Conservation (phyloP, 768 basidiomycete species). For the Suillus fuscotomentosus region DNA sequence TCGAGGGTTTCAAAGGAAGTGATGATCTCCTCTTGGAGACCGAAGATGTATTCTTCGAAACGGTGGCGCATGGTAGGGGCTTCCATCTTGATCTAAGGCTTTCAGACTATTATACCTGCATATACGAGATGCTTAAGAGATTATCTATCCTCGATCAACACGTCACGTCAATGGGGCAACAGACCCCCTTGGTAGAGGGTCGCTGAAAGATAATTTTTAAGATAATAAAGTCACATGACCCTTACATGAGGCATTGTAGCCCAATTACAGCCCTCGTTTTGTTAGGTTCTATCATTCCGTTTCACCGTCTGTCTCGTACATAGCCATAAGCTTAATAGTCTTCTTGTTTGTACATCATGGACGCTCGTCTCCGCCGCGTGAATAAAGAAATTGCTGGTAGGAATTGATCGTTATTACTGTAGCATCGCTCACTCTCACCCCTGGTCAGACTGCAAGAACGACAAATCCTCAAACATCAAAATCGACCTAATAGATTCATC, state of each 20-base stretch:
- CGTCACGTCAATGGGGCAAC: neutral
- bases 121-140: neutral
- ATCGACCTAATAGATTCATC: conserved; percentile 88
- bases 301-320: neutral
- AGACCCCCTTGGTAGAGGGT: neutral
- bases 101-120: neutral
- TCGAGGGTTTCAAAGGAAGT: conserved; percentile 76
- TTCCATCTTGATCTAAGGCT: conserved; percentile 11
- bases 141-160: neutral
- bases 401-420: conserved; percentile 12
- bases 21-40: conserved; percentile 81
- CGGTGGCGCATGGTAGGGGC: conserved; percentile 62
- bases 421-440: conserved; percentile 1
- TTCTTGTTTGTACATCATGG: conserved; percentile 46
- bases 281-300: neutral
- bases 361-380: conserved; percentile 85
- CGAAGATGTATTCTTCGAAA: conserved; percentile 72
- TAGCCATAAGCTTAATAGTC: neutral
- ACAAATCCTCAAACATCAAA: conserved; percentile 83
- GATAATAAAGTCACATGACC: conserved; percentile 25
- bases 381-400: conserved; percentile 91
- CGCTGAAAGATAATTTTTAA: neutral
- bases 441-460: conserved; percentile 85
- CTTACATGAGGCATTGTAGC: neutral
- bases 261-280: no score